A percentile compares a stretch with the other conserved stretches of the same genome.
phyloP scores from a whole-genome alignment of 1,284 basidiomycete species.

The Irpex lacteus region DNA sequence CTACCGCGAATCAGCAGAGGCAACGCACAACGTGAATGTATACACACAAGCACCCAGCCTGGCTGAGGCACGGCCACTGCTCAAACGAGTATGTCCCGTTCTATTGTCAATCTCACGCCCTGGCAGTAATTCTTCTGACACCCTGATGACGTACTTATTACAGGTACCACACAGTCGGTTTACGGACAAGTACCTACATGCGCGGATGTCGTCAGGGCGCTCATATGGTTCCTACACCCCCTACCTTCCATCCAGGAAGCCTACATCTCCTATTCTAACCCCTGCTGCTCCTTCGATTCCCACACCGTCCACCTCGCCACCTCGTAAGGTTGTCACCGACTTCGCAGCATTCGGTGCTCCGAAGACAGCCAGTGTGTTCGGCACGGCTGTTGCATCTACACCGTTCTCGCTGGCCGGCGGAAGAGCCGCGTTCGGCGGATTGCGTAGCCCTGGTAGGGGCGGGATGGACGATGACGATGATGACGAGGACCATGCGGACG shows the following conservation, averaged over 20 bases:
- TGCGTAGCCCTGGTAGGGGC: conserved; percentile 39
- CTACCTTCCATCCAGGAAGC: conserved; percentile 42
- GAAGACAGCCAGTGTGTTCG: conserved; percentile 71
- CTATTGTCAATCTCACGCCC: background rate
- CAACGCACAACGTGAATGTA: conserved; percentile 85
- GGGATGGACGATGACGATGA: conserved; percentile 55
- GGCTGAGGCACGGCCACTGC: conserved; percentile 71
- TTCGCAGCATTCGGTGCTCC: conserved; percentile 90
- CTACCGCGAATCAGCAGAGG: conserved; percentile 87
- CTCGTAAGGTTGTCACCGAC: conserved; percentile 83
- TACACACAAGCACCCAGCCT: conserved; percentile 80
- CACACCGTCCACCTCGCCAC: conserved; percentile 51
- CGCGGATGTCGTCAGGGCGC: conserved; percentile 57
- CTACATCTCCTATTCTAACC: conserved; percentile 34
- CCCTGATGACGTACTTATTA: conserved; percentile 4
- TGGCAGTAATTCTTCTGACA: background rate
- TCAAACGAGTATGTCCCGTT: conserved; percentile 67
- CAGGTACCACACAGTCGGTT: conserved; percentile 91
- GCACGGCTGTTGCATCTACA: conserved; percentile 73
- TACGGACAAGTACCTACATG: conserved; percentile 89
- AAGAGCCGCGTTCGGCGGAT: conserved; percentile 76
- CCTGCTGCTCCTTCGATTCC: conserved; percentile 34
- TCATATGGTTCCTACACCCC: conserved; percentile 49
- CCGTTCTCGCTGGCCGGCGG: conserved; percentile 80
- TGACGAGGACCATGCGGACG: conserved; percentile 65